Conservation (phyloP, 2,329 filamentous ascomycete species). For the Esteya vermicola region DNA sequence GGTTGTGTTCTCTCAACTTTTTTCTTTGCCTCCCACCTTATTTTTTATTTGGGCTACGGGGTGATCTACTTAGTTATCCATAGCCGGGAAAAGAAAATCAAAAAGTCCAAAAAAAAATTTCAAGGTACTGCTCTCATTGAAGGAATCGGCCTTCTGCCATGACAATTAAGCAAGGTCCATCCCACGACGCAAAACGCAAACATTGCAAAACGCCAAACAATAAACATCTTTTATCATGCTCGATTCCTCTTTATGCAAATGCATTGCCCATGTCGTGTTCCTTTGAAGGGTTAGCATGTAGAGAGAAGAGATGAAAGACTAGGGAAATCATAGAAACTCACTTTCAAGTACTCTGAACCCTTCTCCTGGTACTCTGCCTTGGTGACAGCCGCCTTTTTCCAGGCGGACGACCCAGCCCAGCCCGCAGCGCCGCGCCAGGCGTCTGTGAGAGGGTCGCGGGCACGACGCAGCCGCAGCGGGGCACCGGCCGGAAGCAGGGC, state of each 20-base stretch:
- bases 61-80: no score
- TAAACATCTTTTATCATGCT: no score
- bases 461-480: conserved; percentile 55
- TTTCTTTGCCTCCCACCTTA: no score
- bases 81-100: no score
- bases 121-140: no score
- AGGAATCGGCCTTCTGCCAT: no score
- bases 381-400: conserved; percentile 54
- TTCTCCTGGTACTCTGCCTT: conserved; percentile 82
- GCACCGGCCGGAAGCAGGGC: conserved; percentile 57
- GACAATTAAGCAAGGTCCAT: no score
- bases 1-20: not conserved
- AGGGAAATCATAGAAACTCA: no score
- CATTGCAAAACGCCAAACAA: not conserved
- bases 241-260: conserved; percentile 17
- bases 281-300: conserved; percentile 20
- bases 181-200: no score
- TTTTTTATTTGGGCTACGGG: no score
- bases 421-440: conserved; percentile 86
- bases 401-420: conserved; percentile 55
- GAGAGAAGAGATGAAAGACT: not conserved
- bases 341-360: conserved; percentile 88
- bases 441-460: conserved; percentile 65
- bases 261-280: conserved; percentile 53
- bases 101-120: not conserved